Base-by-base conservation (phyloP, 1,284 basidiomycete species). In the Cutaneotrichosporon dermatis region DNA sequence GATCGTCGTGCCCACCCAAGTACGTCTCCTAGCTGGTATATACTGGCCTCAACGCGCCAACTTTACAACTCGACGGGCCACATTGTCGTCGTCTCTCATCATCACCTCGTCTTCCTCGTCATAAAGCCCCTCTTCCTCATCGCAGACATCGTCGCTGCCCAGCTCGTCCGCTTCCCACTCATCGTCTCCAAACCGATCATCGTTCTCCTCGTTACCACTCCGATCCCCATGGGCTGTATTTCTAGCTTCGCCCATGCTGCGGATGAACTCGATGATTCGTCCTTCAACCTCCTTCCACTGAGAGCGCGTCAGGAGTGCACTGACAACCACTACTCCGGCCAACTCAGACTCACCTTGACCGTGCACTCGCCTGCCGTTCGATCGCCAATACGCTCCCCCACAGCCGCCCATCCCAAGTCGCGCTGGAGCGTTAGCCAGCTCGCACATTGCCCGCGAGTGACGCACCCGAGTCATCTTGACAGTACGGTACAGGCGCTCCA, bases 91-190 rank as follows among this genome's bases (percentile, higher is more conserved):
- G 25, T 25, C 25, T 25, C 12, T n/a, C 46, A 12, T 49, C 34
- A 2, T 49, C 34, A 34, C 15, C 39, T n/a, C 43, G 15, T 25
- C 37, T 16, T 37, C 40, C 11, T 39, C 57, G 7, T 49, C 57
- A 10, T 13, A 7, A 6, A 16, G 4, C 15, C 35, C 34, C 25
- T 37, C 57, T 12, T 34, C 48, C 15, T 58, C 57, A 33, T 58
- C 57, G 16, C 50, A 52, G 34, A 37, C 9, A 33, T 54, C 51
- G 42, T 54, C 58, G 48, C 46, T 55, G 33, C 25, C 48, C 2
- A 54, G 58, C 35, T 59, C 52, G 37, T 59, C 53, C 13, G 35
- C 42, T 46, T 59, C 58, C 58, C 58, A 59, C 53, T 59, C 58
- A 48, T 59, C 58, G 52, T 54, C 57, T n/a, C 52, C 52, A 5